Evolutionary conservation across 2,329 filamentous ascomycete species (phyloP).

Genomic region (Chrysosporium queenslandicum): DNA sequence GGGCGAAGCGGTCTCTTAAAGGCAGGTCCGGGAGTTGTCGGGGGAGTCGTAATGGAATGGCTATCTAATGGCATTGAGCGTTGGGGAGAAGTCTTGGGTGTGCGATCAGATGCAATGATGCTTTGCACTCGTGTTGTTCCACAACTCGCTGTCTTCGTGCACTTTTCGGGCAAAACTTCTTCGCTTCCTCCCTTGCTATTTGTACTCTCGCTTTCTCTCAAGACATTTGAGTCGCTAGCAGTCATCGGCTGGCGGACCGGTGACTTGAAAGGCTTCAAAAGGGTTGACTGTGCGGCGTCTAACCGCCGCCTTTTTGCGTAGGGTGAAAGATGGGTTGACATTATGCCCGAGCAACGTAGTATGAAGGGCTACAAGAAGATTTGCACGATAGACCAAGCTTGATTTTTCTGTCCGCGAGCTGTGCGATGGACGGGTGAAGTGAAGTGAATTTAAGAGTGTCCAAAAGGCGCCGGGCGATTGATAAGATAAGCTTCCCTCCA

Average conservation of each 20-base stretch:
- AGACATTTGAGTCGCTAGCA: not conserved
- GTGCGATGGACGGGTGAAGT: not conserved
- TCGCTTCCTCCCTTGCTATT: not conserved
- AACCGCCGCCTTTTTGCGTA: conserved; percentile 53
- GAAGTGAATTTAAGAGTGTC: not conserved
- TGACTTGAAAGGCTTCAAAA: conserved; percentile 63
- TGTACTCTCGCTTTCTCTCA: not conserved
- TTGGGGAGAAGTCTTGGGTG: not conserved
- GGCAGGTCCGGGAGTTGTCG: not conserved
- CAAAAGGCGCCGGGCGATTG: not conserved
- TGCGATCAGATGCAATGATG: not conserved
- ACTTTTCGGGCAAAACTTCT: not conserved
- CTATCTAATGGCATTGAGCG: not conserved
- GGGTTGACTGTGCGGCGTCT: conserved; percentile 47
- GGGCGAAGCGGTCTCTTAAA: not conserved
- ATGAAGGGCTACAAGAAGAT: too few relatives aligned
- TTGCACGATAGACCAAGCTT: too few relatives aligned
- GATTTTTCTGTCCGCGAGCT: too few relatives aligned
- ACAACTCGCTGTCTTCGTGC: not conserved
- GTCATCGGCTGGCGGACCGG: conserved; percentile 46
- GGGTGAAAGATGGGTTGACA: not conserved
- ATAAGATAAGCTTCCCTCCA: conserved; percentile 3
- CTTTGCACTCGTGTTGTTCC: not conserved
- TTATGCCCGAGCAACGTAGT: too few relatives aligned
- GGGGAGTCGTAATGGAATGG: not conserved